These are phyloP conservation scores for Hawksworthiomyces lignivorus DNA, from an alignment of 2,329 filamentous ascomycete species.

Conservation along the genomic window DNA sequence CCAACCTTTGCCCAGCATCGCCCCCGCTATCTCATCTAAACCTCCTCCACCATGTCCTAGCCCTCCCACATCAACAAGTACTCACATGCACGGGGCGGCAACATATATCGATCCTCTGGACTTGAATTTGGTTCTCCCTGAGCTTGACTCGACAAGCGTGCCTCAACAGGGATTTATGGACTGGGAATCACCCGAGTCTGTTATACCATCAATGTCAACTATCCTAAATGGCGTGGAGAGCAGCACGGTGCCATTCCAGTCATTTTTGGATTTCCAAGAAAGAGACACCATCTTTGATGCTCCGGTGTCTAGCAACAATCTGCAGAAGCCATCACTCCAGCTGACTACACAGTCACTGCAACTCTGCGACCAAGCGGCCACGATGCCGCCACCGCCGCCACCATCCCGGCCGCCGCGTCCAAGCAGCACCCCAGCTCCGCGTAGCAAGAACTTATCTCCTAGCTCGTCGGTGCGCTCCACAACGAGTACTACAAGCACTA, in stretches of 20 bases:
- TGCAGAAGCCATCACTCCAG: constrained; percentile 28
- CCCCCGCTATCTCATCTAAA: constrained; percentile 2
- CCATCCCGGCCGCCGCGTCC: constrained; percentile 18
- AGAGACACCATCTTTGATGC: background rate
- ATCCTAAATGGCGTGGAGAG: background rate
- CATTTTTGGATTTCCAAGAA: constrained; percentile 2
- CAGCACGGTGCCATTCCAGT: background rate
- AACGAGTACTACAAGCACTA: constrained; percentile 26
- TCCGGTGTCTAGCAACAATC: background rate
- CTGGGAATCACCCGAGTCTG: constrained; percentile 17
- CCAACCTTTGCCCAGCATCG: constrained; percentile 2
- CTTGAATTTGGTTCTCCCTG: constrained; percentile 22
- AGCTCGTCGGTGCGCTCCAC: constrained; percentile 42
- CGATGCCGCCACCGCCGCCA: constrained; percentile 1
- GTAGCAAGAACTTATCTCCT: constrained; percentile 37
- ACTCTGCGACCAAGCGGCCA: constrained; percentile 18
- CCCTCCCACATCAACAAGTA: background rate
- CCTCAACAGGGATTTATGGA: constrained; percentile 15
- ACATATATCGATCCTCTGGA: no score
- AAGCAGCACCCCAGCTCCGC: constrained; percentile 14
- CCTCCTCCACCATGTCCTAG: background rate
- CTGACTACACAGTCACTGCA: constrained; percentile 30
- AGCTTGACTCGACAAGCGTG: constrained; percentile 23
- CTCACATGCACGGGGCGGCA: no score
- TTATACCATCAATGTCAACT: constrained; percentile 1